Percentiles rank a stretch among this genome's conserved stretches.
Conservation (phyloP, 495 filamentous ascomycete species). For the Pyrenopolyporus hunteri region DNA sequence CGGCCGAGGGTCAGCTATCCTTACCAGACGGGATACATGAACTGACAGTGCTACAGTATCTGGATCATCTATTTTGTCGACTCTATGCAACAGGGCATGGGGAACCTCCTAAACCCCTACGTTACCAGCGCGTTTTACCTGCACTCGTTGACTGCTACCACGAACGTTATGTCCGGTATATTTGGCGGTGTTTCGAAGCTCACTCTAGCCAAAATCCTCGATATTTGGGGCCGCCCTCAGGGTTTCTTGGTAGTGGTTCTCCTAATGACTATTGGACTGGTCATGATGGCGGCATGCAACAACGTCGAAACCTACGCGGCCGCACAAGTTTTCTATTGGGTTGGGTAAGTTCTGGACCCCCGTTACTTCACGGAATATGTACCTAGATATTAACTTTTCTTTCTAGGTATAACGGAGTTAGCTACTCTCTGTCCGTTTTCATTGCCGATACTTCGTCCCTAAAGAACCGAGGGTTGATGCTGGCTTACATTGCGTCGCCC, state of each 20-base stretch:
- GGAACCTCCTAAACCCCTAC: slow-evolving; percentile 48
- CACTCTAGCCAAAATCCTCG: slow-evolving; percentile 67
- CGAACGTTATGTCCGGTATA: slow-evolving; percentile 56
- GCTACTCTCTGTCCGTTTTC: slow-evolving; percentile 64
- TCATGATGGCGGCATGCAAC: slow-evolving; percentile 60
- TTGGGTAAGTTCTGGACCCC: slow-evolving; percentile 41
- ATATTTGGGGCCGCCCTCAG: slow-evolving; percentile 66
- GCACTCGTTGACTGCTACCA: slow-evolving; percentile 57
- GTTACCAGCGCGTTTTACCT: slow-evolving; percentile 52
- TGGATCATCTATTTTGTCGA: slow-evolving; percentile 61
- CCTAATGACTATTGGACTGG: slow-evolving; percentile 51
- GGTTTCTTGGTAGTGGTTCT: slow-evolving; percentile 49
- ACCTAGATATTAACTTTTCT: slow-evolving; percentile 32
- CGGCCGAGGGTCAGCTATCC: neutral
- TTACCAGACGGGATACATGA: neutral
- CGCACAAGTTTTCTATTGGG: slow-evolving; percentile 61
- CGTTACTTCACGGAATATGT: neutral
- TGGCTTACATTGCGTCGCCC: slow-evolving; percentile 67
- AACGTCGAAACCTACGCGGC: slow-evolving; percentile 57
- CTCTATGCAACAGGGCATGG: slow-evolving; percentile 52
- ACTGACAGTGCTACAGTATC: slow-evolving; percentile 46
- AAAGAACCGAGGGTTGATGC: slow-evolving; percentile 66
- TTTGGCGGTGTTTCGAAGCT: slow-evolving; percentile 68
- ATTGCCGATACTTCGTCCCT: slow-evolving; percentile 70
- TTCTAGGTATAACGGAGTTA: slow-evolving; percentile 60